Conservation (phyloP, 768 basidiomycete species). For the Auriscalpium vulgare region DNA sequence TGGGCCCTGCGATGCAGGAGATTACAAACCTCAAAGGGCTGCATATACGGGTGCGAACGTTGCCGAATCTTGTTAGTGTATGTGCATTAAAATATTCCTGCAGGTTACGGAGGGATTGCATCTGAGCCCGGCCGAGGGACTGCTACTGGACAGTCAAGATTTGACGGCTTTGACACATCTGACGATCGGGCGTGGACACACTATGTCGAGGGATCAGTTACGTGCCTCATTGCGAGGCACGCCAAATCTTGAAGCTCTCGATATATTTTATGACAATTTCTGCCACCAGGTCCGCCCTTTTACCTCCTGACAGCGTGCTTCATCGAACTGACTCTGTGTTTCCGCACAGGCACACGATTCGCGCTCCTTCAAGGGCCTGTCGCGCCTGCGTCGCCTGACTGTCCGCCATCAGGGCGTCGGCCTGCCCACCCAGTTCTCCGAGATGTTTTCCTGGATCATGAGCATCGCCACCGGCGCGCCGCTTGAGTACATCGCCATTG, state of each 20-base stretch:
- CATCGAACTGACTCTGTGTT: too few relatives aligned
- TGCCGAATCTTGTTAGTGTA: too few relatives aligned
- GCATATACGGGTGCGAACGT: too few relatives aligned
- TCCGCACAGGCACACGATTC: too few relatives aligned
- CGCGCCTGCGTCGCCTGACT: not conserved
- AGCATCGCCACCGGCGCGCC: not conserved
- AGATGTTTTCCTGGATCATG: not conserved
- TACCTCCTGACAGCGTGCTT: not conserved
- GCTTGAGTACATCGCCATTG: not conserved
- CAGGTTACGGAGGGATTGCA: too few relatives aligned
- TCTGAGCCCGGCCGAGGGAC: too few relatives aligned
- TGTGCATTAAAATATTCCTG: too few relatives aligned
- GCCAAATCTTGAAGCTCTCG: not conserved
- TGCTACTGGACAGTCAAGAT: not conserved
- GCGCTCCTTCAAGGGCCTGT: not conserved
- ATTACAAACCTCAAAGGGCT: too few relatives aligned
- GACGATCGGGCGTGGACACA: not conserved
- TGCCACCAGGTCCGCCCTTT: not conserved
- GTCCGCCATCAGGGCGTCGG: not conserved
- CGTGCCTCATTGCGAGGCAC: not conserved
- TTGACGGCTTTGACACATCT: not conserved
- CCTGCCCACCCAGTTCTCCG: not conserved
- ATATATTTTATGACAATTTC: not conserved
- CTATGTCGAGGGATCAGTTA: not conserved
- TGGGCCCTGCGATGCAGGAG: not conserved